A percentile compares a stretch with the other conserved stretches of the same genome.
Evolutionary conservation across 2,329 filamentous ascomycete genomes (phyloP).

Genomic region (Penicillium sp.): DNA sequence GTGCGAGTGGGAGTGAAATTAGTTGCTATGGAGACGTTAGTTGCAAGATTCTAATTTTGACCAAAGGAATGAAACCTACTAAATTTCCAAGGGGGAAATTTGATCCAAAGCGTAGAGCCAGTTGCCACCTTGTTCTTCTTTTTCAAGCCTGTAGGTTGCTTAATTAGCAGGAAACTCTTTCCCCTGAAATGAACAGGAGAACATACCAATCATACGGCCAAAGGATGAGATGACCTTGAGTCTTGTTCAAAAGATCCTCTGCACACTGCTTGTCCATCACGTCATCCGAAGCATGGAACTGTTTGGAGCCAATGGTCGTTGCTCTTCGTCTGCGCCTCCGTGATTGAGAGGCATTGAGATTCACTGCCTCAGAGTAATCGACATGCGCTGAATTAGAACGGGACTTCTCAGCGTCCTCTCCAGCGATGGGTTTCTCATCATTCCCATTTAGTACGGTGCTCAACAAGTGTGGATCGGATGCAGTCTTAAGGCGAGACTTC

Average conservation of each 20-base stretch:
- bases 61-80: constrained; percentile 46
- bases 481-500: constrained; percentile 40
- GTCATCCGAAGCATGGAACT: constrained; percentile 65
- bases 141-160: constrained; percentile 61
- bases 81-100: constrained; percentile 94
- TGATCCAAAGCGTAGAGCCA: constrained; percentile 98
- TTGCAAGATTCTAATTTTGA: background rate
- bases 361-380: constrained; percentile 44
- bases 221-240: constrained; percentile 84
- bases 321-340: constrained; percentile 44
- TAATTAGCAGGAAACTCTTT: background rate
- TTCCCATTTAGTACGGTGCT: constrained; percentile 24
- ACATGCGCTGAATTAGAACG: constrained; percentile 32
- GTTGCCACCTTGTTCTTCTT: constrained; percentile 88
- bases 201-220: constrained; percentile 90
- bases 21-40: constrained; percentile 14
- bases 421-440: constrained; percentile 25
- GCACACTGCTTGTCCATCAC: constrained; percentile 73
- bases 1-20: constrained; percentile 12
- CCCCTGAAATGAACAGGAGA: background rate
- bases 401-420: constrained; percentile 35
- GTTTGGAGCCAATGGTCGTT: constrained; percentile 48
- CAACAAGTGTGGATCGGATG: constrained; percentile 28
- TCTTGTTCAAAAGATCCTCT: constrained; percentile 75
- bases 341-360: constrained; percentile 39